phyloP scores from a whole-genome alignment of 140 eudicot genomes.

The Bidens hawaiensis region DNA sequence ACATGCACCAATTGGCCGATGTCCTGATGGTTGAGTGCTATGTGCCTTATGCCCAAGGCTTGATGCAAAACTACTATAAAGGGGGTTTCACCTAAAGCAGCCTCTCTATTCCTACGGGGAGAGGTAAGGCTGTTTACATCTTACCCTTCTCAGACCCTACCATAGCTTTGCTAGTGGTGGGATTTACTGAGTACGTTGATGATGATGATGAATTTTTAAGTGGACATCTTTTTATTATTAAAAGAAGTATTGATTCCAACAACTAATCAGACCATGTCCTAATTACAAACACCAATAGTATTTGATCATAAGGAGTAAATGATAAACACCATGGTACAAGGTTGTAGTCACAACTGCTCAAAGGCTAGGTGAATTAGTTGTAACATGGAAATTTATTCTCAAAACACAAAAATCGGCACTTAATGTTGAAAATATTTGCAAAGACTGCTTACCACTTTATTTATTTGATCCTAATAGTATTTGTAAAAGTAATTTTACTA shows the following conservation, averaged over 20 bases:
- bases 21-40: too few species aligned
- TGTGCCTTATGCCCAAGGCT: too few species aligned
- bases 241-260: neutral
- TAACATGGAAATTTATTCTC: neutral
- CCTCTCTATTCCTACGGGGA: too few species aligned
- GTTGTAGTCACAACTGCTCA: neutral
- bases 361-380: neutral
- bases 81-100: too few species aligned
- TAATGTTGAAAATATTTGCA: neutral
- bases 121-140: too few species aligned
- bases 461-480: neutral
- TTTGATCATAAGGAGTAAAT: neutral
- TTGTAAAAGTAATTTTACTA: neutral
- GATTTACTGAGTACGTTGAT: too few species aligned
- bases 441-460: neutral
- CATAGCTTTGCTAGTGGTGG: too few species aligned
- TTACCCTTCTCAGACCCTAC: too few species aligned
- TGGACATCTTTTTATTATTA: neutral
- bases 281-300: neutral
- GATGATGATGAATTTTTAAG: too few species aligned
- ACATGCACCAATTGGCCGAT: too few species aligned
- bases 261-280: neutral
- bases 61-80: too few species aligned
- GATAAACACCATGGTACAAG: neutral
- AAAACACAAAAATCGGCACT: neutral